Evolutionary conservation across 345 rosid species (phyloP).

Genomic region (Populus nigra): DNA sequence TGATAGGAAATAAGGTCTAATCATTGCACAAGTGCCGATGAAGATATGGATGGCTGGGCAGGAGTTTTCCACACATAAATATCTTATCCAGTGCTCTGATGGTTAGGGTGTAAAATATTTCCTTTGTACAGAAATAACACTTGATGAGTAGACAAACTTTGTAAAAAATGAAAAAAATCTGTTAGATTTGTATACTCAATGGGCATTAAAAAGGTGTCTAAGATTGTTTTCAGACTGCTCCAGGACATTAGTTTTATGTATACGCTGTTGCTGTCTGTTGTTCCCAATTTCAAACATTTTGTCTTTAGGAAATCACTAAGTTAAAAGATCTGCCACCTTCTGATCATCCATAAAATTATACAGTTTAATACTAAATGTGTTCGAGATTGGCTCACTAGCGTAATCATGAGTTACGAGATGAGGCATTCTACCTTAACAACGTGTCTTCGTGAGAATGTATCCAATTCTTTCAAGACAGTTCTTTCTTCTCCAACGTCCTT

Average conservation of each 20-base stretch:
- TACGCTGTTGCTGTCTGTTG: not conserved
- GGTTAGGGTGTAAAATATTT: conserved; percentile 14
- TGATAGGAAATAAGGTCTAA: not conserved
- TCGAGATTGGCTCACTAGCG: too few relatives aligned
- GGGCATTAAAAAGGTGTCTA: not conserved
- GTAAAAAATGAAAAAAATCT: not conserved
- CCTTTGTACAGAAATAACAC: conserved; percentile 23
- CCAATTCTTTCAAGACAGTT: too few relatives aligned
- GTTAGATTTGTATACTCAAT: not conserved
- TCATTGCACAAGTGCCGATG: not conserved
- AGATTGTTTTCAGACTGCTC: not conserved
- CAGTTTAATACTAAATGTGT: too few relatives aligned
- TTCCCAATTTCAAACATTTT: not conserved
- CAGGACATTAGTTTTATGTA: not conserved
- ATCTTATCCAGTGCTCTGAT: conserved; percentile 17
- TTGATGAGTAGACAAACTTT: not conserved
- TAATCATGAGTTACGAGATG: too few relatives aligned
- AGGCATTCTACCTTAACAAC: too few relatives aligned
- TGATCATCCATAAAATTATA: not conserved
- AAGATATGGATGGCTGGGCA: not conserved
- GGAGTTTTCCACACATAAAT: not conserved
- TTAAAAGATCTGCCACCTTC: not conserved
- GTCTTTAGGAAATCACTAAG: not conserved
- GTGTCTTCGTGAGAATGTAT: too few relatives aligned
- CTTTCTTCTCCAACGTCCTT: not conserved